Conservation (phyloP, 345 rosid genomes). For the Zanthoxylum bungeanum region DNA sequence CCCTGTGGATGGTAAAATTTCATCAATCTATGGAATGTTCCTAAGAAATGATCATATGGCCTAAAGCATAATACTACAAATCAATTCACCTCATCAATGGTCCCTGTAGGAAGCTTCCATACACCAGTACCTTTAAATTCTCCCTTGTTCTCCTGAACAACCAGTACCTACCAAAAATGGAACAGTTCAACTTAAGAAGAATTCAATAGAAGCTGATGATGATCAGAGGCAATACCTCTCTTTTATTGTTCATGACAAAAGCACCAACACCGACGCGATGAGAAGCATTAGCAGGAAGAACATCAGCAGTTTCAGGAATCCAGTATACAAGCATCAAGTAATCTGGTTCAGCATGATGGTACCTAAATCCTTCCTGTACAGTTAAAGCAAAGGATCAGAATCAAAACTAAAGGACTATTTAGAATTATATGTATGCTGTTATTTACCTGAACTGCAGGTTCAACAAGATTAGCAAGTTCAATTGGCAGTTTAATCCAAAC, state of each 20-base stretch:
- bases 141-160: constrained; percentile 72
- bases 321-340: constrained; percentile 77
- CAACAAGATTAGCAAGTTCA: constrained; percentile 46
- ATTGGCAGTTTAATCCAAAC: constrained; percentile 76
- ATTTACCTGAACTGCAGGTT: constrained; percentile 43
- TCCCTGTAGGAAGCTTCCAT: constrained; percentile 89
- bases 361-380: constrained; percentile 64
- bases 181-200: not conserved
- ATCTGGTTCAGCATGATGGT: constrained; percentile 67
- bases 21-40: not conserved
- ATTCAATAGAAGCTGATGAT: not conserved
- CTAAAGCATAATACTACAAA: not conserved
- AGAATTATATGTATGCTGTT: too few relatives aligned
- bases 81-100: constrained; percentile 51
- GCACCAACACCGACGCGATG: constrained; percentile 76
- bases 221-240: constrained; percentile 52
- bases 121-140: constrained; percentile 44
- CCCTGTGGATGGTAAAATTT: constrained; percentile 41
- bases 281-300: constrained; percentile 64
- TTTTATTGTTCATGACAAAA: constrained; percentile 46
- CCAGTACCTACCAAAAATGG: constrained; percentile 50
- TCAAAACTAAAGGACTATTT: not conserved
- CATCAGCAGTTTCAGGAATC: constrained; percentile 39
- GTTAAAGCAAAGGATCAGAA: not conserved
- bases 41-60: not conserved